Conservation (phyloP, 2,329 filamentous ascomycete genomes). For the Fusarium albidum region DNA sequence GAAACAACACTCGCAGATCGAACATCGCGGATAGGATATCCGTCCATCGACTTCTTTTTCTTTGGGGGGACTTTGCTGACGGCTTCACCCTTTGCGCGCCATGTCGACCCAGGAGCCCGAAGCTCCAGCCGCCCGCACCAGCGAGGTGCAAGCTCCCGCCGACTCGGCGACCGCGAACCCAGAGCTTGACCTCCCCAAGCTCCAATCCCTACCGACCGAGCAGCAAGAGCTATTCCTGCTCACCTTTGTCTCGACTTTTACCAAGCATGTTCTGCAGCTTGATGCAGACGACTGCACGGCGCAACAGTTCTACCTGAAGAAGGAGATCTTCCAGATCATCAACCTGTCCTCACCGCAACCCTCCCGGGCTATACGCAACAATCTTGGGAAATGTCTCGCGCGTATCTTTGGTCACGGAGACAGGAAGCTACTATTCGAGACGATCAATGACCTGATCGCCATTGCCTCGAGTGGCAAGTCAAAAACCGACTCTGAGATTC, state of each 20-base stretch:
- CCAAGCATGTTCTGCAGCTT: constrained; percentile 79
- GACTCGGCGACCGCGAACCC: constrained; percentile 63
- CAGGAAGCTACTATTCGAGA: constrained; percentile 91
- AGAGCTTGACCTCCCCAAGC: constrained; percentile 89
- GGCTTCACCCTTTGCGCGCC: constrained; percentile 25
- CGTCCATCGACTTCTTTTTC: constrained; percentile 2
- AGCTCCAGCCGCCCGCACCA: constrained; percentile 42
- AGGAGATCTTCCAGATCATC: constrained; percentile 92
- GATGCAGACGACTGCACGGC: constrained; percentile 82
- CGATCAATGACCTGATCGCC: constrained; percentile 84
- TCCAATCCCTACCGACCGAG: constrained; percentile 88
- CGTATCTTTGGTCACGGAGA: constrained; percentile 87
- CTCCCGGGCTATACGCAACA: constrained; percentile 88
- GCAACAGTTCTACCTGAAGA: constrained; percentile 92
- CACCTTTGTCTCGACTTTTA: constrained; percentile 84
- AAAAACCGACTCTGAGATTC: constrained; percentile 77
- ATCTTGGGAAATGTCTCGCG: constrained; percentile 83
- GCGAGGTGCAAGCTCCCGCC: constrained; percentile 44
- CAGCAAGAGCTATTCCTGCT: constrained; percentile 96
- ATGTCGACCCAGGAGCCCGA: constrained; percentile 50
- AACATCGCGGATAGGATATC: constrained; percentile 14
- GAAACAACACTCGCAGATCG: constrained; percentile 16
- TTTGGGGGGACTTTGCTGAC: constrained; percentile 26
- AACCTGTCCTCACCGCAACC: constrained; percentile 84
- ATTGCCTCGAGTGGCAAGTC: constrained; percentile 78